Percentiles rank a stretch among this genome's conserved stretches.
These are phyloP conservation scores for Apostasia shenzhenica DNA, from an alignment of 106 monocot species.

Conservation along the genomic window DNA sequence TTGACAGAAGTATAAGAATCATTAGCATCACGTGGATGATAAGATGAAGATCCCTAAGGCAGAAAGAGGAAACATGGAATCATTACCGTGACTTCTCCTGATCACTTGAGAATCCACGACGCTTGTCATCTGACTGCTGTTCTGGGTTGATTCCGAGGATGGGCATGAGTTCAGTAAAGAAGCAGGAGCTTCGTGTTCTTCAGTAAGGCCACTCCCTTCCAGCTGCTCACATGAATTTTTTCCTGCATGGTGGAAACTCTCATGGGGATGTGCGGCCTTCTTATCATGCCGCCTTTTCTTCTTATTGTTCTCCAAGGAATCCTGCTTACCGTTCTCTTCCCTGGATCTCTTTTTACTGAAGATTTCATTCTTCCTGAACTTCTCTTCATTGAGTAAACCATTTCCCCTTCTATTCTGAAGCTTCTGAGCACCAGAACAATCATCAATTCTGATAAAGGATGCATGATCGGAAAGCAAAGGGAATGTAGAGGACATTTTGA, in stretches of 20 bases:
- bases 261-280: not conserved
- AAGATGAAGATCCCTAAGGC: not conserved
- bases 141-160: conserved; percentile 52
- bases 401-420: conserved; percentile 26
- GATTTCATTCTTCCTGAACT: conserved; percentile 7
- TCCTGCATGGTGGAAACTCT: not conserved
- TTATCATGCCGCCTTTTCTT: conserved; percentile 33
- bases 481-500: not conserved
- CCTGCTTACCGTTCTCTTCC: conserved; percentile 15
- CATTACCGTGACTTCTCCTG: conserved; percentile 21
- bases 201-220: conserved; percentile 74
- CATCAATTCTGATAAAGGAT: conserved; percentile 36
- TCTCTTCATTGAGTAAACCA: not conserved
- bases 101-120: not conserved
- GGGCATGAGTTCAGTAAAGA: conserved; percentile 14
- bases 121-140: conserved; percentile 46
- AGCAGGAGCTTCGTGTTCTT: conserved; percentile 38
- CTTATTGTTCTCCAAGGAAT: not conserved
- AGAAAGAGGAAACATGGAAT: not conserved
- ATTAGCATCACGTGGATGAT: not conserved
- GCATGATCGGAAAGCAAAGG: conserved; percentile 14
- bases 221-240: conserved; percentile 25
- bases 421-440: conserved; percentile 35
- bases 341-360: conserved; percentile 26
- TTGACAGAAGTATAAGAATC: not conserved